phyloP scores from a whole-genome alignment of 2,329 filamentous ascomycete species.

The Ophiostoma ulmi region DNA sequence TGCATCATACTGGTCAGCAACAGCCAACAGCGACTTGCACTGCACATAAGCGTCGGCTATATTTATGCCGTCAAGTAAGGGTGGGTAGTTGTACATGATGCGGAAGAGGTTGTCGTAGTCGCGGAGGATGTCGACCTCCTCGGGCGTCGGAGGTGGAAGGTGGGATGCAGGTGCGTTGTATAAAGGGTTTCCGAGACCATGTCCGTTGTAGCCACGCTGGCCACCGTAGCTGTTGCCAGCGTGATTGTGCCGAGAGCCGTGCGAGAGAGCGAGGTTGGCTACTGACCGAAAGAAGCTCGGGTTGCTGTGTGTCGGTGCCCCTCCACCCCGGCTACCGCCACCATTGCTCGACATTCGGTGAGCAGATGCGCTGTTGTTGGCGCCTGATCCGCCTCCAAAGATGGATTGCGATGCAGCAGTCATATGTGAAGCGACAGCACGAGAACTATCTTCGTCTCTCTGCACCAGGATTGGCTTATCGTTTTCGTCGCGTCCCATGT shows the following conservation, averaged over 20 bases:
- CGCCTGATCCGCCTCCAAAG: slow-evolving; percentile 50
- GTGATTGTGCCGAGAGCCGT: slow-evolving; percentile 37
- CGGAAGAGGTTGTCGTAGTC: slow-evolving; percentile 96
- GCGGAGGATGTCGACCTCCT: slow-evolving; percentile 70
- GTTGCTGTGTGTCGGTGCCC: slow-evolving; percentile 19
- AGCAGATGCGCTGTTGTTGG: slow-evolving; percentile 33
- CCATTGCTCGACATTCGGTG: slow-evolving; percentile 41
- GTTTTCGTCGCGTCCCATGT: slow-evolving; percentile 64
- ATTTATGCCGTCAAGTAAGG: slow-evolving; percentile 74
- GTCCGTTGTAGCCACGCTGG: slow-evolving; percentile 29
- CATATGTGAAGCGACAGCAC: slow-evolving; percentile 19
- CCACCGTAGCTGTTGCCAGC: slow-evolving; percentile 39
- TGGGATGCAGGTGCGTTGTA: slow-evolving; percentile 25
- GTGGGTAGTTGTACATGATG: slow-evolving; percentile 91
- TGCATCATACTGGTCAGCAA: slow-evolving; percentile 94
- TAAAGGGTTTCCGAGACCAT: slow-evolving; percentile 28
- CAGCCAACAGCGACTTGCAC: slow-evolving; percentile 79
- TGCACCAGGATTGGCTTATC: slow-evolving; percentile 87
- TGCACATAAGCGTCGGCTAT: slow-evolving; percentile 91
- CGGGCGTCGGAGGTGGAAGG: slow-evolving; percentile 46
- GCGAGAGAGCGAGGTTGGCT: slow-evolving; percentile 62
- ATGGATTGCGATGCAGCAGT: slow-evolving; percentile 42
- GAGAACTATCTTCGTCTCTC: slow-evolving; percentile 54
- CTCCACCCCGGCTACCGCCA: slow-evolving; percentile 37
- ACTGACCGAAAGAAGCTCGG: slow-evolving; percentile 78